These are phyloP conservation scores for Citrus medica DNA, from an alignment of 345 rosid genomes.

Conservation along the genomic window DNA sequence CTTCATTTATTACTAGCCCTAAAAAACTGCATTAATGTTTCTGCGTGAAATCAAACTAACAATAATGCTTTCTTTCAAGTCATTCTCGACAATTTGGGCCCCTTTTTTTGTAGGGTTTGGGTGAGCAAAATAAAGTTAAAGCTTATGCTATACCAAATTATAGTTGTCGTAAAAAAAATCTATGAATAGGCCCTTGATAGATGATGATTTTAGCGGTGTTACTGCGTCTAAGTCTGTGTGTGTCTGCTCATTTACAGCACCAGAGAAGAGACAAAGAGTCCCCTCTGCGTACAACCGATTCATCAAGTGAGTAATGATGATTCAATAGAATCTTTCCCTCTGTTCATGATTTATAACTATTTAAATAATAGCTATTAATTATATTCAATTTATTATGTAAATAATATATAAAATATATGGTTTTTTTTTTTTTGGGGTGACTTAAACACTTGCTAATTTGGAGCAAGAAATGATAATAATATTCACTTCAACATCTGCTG, in stretches of 20 bases:
- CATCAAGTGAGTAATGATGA: constrained; percentile 69
- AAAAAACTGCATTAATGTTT: not conserved
- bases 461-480: not conserved
- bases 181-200: not conserved
- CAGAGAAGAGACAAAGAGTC: constrained; percentile 99
- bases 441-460: constrained; percentile 3
- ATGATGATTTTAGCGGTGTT: constrained; percentile 38
- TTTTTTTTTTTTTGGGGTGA: not conserved
- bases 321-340: not conserved
- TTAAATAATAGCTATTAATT: not conserved
- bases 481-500: not conserved
- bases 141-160: constrained; percentile 4
- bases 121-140: not conserved
- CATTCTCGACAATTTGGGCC: not conserved
- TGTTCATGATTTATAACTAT: not conserved
- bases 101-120: not conserved
- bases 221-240: constrained; percentile 37
- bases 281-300: constrained; percentile 99
- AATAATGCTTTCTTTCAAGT: no score
- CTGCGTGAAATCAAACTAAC: no score
- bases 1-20: not conserved
- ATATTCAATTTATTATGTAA: no score
- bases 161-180: not conserved
- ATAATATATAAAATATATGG: no score
- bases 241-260: constrained; percentile 70